Percentiles rank a stretch among this genome's conserved stretches.
Conservation (phyloP, 2,329 filamentous ascomycete genomes). For the Fusarium tricinctum region DNA sequence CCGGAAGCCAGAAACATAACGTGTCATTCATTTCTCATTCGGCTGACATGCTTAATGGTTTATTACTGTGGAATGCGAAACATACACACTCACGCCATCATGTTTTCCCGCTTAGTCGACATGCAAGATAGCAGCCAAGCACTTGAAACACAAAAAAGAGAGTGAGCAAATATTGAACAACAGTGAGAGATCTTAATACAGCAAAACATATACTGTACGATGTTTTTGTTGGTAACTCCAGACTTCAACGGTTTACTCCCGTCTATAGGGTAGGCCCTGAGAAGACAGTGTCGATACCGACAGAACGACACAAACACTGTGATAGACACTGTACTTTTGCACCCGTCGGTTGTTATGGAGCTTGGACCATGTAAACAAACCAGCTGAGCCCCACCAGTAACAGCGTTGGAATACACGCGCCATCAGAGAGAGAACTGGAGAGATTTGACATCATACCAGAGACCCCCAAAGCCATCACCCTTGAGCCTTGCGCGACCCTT, state of each 20-base stretch:
- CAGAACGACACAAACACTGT: background rate
- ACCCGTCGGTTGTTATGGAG: slow-evolving; percentile 44
- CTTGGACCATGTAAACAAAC: slow-evolving; percentile 53
- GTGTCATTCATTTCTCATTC: no score
- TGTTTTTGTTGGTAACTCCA: background rate
- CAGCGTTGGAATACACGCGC: slow-evolving; percentile 42
- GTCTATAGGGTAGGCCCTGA: slow-evolving; percentile 12
- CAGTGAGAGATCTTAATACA: background rate
- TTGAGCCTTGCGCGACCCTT: slow-evolving; percentile 36
- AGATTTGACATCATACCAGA: slow-evolving; percentile 52
- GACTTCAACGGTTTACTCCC: background rate
- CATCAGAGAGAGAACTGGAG: slow-evolving; percentile 26
- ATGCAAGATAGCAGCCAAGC: no score
- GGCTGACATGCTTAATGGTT: no score
- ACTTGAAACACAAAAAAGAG: background rate
- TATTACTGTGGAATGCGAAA: no score
- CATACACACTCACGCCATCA: no score
- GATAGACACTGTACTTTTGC: slow-evolving; percentile 20
- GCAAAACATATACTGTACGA: no score
- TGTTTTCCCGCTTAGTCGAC: no score
- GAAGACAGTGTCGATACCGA: background rate
- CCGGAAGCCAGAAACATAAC: no score
- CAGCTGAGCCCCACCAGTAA: slow-evolving; percentile 40
- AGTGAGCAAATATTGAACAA: background rate
- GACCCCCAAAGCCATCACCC: slow-evolving; percentile 43